phyloP scores from a whole-genome alignment of 164 flowering plant genomes.

The Vitis labrusca region DNA sequence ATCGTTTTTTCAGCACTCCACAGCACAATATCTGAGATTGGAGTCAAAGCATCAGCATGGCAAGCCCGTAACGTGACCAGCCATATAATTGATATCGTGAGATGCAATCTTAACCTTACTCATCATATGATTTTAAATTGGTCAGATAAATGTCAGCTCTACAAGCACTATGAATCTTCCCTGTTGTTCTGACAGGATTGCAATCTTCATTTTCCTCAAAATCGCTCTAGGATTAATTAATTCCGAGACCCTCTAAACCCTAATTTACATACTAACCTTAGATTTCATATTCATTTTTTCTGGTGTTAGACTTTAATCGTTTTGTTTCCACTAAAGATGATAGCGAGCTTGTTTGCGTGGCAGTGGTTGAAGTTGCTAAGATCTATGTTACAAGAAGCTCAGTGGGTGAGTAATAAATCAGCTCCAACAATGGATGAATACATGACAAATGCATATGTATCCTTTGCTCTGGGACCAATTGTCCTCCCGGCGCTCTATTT shows the following conservation, averaged over 20 bases:
- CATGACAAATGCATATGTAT: slow-evolving; percentile 49
- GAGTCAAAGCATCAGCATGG: slow-evolving; percentile 42
- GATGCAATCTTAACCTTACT: slow-evolving; percentile 10
- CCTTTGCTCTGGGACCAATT: slow-evolving; percentile 76
- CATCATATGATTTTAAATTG: not conserved
- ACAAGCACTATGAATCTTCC: not conserved
- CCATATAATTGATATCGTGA: slow-evolving; percentile 64
- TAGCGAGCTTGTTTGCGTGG: slow-evolving; percentile 9
- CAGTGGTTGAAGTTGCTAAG: slow-evolving; percentile 62
- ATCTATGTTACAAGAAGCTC: slow-evolving; percentile 55
- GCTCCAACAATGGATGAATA: slow-evolving; percentile 63
- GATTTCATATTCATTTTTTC: not conserved
- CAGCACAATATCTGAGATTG: slow-evolving; percentile 60
- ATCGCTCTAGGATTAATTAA: too few relatives aligned
- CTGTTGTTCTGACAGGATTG: not conserved
- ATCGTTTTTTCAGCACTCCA: slow-evolving; percentile 64
- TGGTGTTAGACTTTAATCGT: not conserved
- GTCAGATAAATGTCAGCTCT: too few relatives aligned
- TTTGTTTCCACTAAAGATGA: not conserved
- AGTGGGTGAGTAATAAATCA: slow-evolving; percentile 41
- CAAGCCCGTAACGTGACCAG: slow-evolving; percentile 56
- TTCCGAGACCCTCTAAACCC: too few relatives aligned
- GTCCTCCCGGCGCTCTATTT: slow-evolving; percentile 63
- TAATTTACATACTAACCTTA: too few relatives aligned
- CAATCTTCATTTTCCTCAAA: not conserved